A percentile compares a stretch with the other conserved stretches of the same genome.
Conservation (phyloP, 495 filamentous ascomycete genomes). For the Durotheca rogersii region DNA sequence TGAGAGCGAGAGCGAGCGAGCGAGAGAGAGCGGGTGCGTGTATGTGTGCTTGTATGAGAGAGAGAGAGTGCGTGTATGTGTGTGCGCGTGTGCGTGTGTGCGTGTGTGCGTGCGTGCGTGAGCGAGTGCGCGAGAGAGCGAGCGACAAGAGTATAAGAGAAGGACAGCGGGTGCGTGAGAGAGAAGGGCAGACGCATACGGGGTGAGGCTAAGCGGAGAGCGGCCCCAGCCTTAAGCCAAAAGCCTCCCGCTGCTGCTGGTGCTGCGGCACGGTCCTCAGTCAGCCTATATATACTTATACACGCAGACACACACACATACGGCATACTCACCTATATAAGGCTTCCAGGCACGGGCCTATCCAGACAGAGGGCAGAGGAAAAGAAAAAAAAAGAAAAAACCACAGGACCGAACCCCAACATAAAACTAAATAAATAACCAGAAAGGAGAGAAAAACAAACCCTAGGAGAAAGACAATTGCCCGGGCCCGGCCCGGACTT, state of each 20-base stretch:
- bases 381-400: conserved; percentile 10
- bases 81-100: neutral
- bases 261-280: conserved; percentile 26
- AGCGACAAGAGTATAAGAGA: no score
- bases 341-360: conserved; percentile 12
- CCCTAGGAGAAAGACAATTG: conserved; percentile 2
- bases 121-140: no score
- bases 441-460: conserved; percentile 2
- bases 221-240: conserved; percentile 22
- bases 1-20: conserved; percentile 29
- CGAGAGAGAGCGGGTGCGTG: conserved; percentile 18
- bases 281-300: conserved; percentile 10
- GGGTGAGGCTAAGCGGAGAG: conserved; percentile 35
- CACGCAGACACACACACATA: conserved; percentile 20
- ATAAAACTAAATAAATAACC: no score
- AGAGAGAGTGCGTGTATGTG: neutral
- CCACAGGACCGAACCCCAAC: no score
- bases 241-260: no score
- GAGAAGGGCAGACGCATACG: no score
- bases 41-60: no score
- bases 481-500: conserved; percentile 19
- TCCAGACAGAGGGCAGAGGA: no score
- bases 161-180: no score
- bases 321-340: conserved; percentile 23
- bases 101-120: no score